Conservation (phyloP, 2,329 filamentous ascomycete genomes). For the Sphaerulina vaccinii region DNA sequence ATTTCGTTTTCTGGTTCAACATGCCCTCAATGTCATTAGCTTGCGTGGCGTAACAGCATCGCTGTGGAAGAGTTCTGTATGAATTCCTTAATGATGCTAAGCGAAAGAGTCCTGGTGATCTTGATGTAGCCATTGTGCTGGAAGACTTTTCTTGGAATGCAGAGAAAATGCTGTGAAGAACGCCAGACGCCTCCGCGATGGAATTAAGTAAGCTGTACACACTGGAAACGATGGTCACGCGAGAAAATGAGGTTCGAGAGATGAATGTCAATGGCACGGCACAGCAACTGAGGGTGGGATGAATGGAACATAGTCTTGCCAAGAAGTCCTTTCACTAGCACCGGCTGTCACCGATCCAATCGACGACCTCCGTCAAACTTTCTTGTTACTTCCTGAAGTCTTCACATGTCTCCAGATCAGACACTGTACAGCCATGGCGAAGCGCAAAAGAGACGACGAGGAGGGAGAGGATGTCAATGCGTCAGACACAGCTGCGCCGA, state of each 20-base stretch:
- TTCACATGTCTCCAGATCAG: no score
- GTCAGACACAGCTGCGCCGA: slow-evolving; percentile 30
- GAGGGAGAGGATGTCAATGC: slow-evolving; percentile 1
- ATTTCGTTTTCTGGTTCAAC: slow-evolving; percentile 24
- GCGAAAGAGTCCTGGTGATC: neutral
- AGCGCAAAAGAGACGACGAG: slow-evolving; percentile 15
- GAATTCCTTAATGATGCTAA: neutral
- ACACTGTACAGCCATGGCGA: slow-evolving; percentile 6
- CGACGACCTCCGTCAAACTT: no score
- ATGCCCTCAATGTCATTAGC: slow-evolving; percentile 26
- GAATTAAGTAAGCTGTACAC: neutral
- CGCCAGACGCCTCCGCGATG: neutral
- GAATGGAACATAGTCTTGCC: no score
- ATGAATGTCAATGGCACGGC: neutral
- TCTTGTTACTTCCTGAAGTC: no score
- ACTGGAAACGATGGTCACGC: neutral
- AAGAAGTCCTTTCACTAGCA: no score
- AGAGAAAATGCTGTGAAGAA: neutral
- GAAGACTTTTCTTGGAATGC: neutral
- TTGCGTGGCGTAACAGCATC: slow-evolving; percentile 14
- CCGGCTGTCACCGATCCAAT: no score
- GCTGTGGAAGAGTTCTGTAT: neutral
- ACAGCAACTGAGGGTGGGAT: no score
- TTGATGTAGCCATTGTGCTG: slow-evolving; percentile 5
- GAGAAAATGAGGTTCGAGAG: neutral